Conservation (phyloP, 1,284 basidiomycete genomes). For the Ustilago lituana region DNA sequence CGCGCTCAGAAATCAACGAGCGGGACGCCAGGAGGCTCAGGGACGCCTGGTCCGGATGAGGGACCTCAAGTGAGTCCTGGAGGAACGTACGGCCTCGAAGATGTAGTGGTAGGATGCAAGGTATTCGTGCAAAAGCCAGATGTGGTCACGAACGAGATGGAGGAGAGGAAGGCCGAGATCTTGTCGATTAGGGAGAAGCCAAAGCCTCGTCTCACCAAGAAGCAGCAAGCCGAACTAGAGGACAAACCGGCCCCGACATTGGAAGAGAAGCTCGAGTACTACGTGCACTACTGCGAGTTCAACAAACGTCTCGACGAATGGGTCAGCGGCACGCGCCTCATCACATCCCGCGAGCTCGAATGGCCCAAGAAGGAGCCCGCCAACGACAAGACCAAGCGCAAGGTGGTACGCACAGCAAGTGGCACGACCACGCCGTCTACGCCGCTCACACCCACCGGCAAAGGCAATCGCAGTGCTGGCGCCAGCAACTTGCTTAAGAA, state of each 20-base stretch:
- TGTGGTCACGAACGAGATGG: slow-evolving; percentile 58
- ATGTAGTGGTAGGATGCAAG: slow-evolving; percentile 61
- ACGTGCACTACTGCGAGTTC: slow-evolving; percentile 59
- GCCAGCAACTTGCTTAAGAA: slow-evolving; percentile 75
- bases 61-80: slow-evolving; percentile 47
- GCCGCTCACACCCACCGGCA: slow-evolving; percentile 42
- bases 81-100: slow-evolving; percentile 59
- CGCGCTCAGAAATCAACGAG: slow-evolving; percentile 42
- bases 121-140: slow-evolving; percentile 64
- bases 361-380: slow-evolving; percentile 78
- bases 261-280: slow-evolving; percentile 57
- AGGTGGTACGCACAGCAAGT: slow-evolving; percentile 44
- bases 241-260: slow-evolving; percentile 42
- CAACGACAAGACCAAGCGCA: slow-evolving; percentile 69
- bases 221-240: slow-evolving; percentile 44
- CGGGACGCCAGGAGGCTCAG: slow-evolving; percentile 39
- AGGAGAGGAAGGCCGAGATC: slow-evolving; percentile 64
- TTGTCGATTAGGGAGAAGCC: slow-evolving; percentile 63
- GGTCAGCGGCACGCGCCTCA: slow-evolving; percentile 88
- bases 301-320: slow-evolving; percentile 89
- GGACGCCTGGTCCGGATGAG: slow-evolving; percentile 48
- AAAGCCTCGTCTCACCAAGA: slow-evolving; percentile 54
- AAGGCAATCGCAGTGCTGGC: slow-evolving; percentile 27
- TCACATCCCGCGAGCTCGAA: slow-evolving; percentile 86
- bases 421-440: slow-evolving; percentile 46